These are phyloP conservation scores for Penicillium vulpinum DNA, from an alignment of 2,329 filamentous ascomycete species.

Conservation along the genomic window DNA sequence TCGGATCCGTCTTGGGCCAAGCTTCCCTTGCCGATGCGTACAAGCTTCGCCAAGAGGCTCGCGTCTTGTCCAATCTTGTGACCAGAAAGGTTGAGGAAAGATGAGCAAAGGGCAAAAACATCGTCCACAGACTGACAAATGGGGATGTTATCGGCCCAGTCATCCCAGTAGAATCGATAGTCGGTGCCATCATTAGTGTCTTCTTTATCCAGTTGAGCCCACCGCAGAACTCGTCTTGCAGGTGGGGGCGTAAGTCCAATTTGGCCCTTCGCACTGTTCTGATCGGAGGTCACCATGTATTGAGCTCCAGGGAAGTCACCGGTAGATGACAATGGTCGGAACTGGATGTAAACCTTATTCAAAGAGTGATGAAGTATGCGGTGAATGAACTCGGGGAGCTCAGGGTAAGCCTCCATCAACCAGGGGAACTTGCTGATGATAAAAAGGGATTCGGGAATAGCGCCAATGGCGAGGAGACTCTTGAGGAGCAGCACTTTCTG, in stretches of 20 bases:
- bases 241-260: constrained; percentile 62
- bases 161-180: constrained; percentile 95
- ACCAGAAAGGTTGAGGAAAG: constrained; percentile 80
- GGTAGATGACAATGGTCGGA: constrained; percentile 49
- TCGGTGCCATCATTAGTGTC: constrained; percentile 72
- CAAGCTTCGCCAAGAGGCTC: constrained; percentile 73
- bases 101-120: constrained; percentile 80
- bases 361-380: constrained; percentile 82
- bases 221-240: constrained; percentile 70
- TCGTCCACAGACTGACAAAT: constrained; percentile 89
- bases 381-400: constrained; percentile 77
- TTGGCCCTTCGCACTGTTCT: constrained; percentile 68
- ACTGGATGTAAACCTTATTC: constrained; percentile 66
- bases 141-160: constrained; percentile 92
- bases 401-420: constrained; percentile 81
- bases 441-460: constrained; percentile 87
- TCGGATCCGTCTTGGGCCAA: constrained; percentile 68
- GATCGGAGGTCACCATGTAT: constrained; percentile 60
- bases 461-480: constrained; percentile 84
- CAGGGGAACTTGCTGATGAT: constrained; percentile 90
- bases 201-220: constrained; percentile 78
- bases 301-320: constrained; percentile 50
- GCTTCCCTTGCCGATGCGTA: constrained; percentile 80
- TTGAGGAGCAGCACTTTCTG: constrained; percentile 85
- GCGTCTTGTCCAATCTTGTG: constrained; percentile 87